Percentiles rank a stretch among this genome's conserved stretches.
Evolutionary conservation across 2,329 filamentous ascomycete species (phyloP).

Genomic region (Xylaria hypoxylon): DNA sequence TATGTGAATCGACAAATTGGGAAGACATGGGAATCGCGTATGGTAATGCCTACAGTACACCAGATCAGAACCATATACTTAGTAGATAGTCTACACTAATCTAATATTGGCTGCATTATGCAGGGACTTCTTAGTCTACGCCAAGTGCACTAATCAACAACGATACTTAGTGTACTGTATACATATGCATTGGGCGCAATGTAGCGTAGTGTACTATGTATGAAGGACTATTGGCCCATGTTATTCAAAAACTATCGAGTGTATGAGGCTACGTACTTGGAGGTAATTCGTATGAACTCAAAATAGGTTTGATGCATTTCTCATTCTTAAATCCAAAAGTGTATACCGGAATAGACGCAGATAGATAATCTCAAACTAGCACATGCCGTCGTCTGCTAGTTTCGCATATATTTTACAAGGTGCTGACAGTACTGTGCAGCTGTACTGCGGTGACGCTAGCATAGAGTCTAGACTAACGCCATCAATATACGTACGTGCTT

Average conservation of each 20-base stretch:
- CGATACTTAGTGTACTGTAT: neutral
- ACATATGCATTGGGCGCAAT: neutral
- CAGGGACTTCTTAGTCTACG: constrained; percentile 29
- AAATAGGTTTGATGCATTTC: too few relatives aligned
- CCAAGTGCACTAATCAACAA: constrained; percentile 6
- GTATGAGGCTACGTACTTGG: too few relatives aligned
- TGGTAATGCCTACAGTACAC: constrained; percentile 19
- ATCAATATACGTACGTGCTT: neutral
- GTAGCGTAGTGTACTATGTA: too few relatives aligned
- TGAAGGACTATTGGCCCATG: too few relatives aligned
- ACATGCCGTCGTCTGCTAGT: too few relatives aligned
- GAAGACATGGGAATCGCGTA: constrained; percentile 25
- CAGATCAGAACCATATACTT: neutral
- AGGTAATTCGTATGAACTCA: too few relatives aligned
- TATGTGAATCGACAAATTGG: constrained; percentile 21
- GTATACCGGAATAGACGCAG: too few relatives aligned
- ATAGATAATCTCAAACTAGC: too few relatives aligned
- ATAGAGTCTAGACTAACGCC: constrained; percentile 7
- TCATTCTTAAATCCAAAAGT: too few relatives aligned
- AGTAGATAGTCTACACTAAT: neutral
- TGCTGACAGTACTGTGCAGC: too few relatives aligned
- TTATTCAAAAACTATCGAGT: too few relatives aligned
- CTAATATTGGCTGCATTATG: constrained; percentile 22
- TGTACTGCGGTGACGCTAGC: neutral
- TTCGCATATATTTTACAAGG: too few relatives aligned